Evolutionary conservation across 164 flowering plant genomes (phyloP).

Genomic region (Dillenia turbinata): DNA sequence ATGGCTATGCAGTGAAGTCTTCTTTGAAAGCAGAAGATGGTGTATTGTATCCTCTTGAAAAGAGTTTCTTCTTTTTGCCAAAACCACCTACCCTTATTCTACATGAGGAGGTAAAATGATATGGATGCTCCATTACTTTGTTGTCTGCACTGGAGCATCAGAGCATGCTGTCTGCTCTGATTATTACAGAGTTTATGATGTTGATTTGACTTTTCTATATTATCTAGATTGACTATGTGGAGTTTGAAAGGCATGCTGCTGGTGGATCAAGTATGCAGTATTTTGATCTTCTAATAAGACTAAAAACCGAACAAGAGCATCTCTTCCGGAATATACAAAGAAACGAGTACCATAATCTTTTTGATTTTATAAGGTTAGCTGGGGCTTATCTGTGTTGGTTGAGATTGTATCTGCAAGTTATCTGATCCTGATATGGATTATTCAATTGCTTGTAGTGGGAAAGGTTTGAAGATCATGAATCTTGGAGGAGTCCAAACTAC

Average conservation of each 20-base stretch:
- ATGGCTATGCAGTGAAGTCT: slow-evolving; percentile 98
- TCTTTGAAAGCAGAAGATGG: slow-evolving; percentile 99
- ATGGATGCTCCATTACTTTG: no score
- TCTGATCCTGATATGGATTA: neutral
- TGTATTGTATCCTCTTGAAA: slow-evolving; percentile 88
- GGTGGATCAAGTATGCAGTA: slow-evolving; percentile 97
- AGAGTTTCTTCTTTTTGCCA: slow-evolving; percentile 94
- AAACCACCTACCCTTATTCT: slow-evolving; percentile 99
- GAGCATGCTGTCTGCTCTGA: no score
- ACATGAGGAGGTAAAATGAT: slow-evolving; percentile 73
- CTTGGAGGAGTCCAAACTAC: slow-evolving; percentile 44
- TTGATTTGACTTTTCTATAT: neutral
- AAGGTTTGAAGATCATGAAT: slow-evolving; percentile 86
- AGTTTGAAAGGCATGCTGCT: slow-evolving; percentile 95
- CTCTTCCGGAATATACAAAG: slow-evolving; percentile 92
- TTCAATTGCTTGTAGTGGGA: slow-evolving; percentile 43
- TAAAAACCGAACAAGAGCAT: slow-evolving; percentile 88
- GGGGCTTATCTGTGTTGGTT: neutral
- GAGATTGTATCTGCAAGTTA: neutral
- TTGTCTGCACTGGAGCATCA: no score
- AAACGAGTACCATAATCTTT: slow-evolving; percentile 86
- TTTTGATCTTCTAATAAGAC: slow-evolving; percentile 83
- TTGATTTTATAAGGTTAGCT: slow-evolving; percentile 73
- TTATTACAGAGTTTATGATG: no score
- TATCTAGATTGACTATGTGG: slow-evolving; percentile 82